Base-by-base conservation (phyloP, 1,139 yeast species). In the Lodderomyces theae region DNA sequence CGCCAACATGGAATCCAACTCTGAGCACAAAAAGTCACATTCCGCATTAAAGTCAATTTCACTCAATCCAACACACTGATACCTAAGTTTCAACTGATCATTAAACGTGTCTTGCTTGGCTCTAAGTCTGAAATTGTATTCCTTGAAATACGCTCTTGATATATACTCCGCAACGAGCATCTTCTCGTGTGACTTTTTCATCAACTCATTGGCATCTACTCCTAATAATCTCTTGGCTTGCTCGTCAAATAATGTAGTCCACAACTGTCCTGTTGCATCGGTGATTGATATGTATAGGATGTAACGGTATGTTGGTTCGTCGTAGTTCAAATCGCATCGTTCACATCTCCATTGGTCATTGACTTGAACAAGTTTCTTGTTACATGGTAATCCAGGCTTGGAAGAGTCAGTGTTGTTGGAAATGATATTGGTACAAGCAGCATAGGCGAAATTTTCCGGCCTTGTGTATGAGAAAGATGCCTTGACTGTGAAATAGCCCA, bases 271-370 rank as follows among this genome's bases (percentile, higher is more conserved):
- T 2, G 95, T 74, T 46, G 74, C 72, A 61, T 94, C 99, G 57
- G 81, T 74, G 10, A 89, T 76, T 3, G 88, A 78, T 40, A 82
- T 64, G 18, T 83, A 81, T 51, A 90, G 62, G 43, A 90, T 80
- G 53, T 86, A 94, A 58, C 97, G 78, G 65, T 86, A 82, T 38
- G 74, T 70, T 24, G 98, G 97, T 44, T 72, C 74, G 3, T 75
- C 70, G 55, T 79, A 82, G 43, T 77, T 76, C 43, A 76, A 68
- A 53, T 87, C 84, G 74, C 97, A 90, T 61, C 84, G 85, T 60
- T 89, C 97, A 69, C 99, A 94, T 61, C 95, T 79, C 96, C 96
- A 92, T 18, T 81, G 69, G 59, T 83, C 87, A 31, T 78, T 71
- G 42, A 78, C 82, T 44, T 78, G 81, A 36, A 83, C 64, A 28